A percentile compares a stretch with the other conserved stretches of the same genome.
Conservation (phyloP, 1,139 yeast genomes). For the Sugiyamaella novakii region DNA sequence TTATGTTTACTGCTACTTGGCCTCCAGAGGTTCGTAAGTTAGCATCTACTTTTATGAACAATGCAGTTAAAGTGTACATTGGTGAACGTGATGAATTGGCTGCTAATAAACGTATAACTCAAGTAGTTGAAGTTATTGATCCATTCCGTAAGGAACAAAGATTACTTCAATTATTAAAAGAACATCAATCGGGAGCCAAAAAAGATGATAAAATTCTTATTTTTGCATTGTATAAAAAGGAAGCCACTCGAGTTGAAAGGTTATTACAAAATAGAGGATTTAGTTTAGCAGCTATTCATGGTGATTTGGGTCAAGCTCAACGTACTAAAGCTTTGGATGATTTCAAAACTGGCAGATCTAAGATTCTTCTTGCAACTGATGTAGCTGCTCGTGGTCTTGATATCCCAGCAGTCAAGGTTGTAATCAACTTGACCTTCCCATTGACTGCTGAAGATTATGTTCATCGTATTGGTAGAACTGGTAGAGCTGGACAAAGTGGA, state of each 20-base stretch:
- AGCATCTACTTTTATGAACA: conserved; percentile 79
- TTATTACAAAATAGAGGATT: conserved; percentile 72
- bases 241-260: conserved; percentile 88
- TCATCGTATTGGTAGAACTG: conserved; percentile 97
- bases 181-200: conserved; percentile 69
- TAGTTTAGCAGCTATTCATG: conserved; percentile 90
- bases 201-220: conserved; percentile 76
- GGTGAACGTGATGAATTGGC: conserved; percentile 93
- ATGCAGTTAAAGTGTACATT: conserved; percentile 84
- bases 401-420: conserved; percentile 95
- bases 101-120: conserved; percentile 92
- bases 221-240: conserved; percentile 94
- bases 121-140: conserved; percentile 88
- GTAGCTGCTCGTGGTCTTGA: conserved; percentile 99
- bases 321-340: conserved; percentile 84
- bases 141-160: conserved; percentile 80
- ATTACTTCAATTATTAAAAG: conserved; percentile 66
- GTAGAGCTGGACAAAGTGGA: conserved; percentile 97
- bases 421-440: conserved; percentile 95
- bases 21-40: conserved; percentile 90
- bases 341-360: conserved; percentile 79
- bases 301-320: conserved; percentile 90
- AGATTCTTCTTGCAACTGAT: conserved; percentile 88
- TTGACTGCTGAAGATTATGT: conserved; percentile 97
- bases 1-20: conserved; percentile 91